Conservation (phyloP, 306 rosid genomes). For the Lablab purpureus region DNA sequence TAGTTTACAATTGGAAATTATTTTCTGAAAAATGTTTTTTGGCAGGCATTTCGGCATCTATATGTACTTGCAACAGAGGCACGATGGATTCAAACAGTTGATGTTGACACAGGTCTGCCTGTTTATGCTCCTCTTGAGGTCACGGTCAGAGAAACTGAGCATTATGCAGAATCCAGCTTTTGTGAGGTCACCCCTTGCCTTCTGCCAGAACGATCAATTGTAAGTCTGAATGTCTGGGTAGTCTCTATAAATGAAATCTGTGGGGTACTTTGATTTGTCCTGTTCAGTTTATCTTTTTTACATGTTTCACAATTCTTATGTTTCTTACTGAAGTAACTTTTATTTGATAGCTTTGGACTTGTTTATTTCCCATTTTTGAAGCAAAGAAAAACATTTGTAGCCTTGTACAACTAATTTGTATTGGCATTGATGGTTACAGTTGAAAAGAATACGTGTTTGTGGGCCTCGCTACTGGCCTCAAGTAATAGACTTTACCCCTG, state of each 20-base stretch:
- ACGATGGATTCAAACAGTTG: constrained; percentile 97
- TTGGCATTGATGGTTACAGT: constrained; percentile 60
- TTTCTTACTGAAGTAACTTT: constrained; percentile 7
- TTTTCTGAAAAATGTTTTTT: constrained; percentile 44
- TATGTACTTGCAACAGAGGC: constrained; percentile 97
- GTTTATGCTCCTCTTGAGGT: constrained; percentile 94
- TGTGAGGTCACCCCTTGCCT: constrained; percentile 97
- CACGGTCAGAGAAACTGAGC: constrained; percentile 84
- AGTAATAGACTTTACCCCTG: constrained; percentile 77
- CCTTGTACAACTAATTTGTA: constrained; percentile 35
- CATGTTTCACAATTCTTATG: background rate
- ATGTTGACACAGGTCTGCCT: constrained; percentile 94
- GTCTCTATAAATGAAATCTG: constrained; percentile 37
- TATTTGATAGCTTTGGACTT: constrained; percentile 42
- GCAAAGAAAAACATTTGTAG: constrained; percentile 36
- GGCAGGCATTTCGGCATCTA: constrained; percentile 95
- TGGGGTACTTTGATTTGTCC: constrained; percentile 36
- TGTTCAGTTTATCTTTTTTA: constrained; percentile 10
- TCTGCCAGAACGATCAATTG: constrained; percentile 89
- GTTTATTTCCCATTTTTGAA: constrained; percentile 33
- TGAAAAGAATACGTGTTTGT: constrained; percentile 83
- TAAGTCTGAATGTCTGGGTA: constrained; percentile 56
- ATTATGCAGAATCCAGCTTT: constrained; percentile 92
- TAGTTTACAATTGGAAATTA: constrained; percentile 21
- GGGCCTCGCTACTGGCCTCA: constrained; percentile 99